Evolutionary conservation across 2,329 filamentous ascomycete genomes (phyloP).

Genomic region (Shiraia bambusicola): DNA sequence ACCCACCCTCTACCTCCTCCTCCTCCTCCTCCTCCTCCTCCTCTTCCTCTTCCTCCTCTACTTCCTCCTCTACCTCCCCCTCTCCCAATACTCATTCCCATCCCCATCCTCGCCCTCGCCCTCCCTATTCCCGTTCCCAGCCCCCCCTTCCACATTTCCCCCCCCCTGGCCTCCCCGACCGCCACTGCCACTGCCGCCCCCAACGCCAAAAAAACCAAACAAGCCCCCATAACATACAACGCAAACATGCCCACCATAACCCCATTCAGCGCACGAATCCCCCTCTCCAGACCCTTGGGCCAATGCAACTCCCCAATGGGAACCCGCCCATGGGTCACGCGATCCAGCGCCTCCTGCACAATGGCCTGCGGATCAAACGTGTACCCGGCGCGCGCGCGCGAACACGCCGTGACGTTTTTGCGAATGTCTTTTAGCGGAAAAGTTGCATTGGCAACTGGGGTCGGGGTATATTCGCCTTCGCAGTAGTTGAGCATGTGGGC

Average conservation of each 20-base stretch:
- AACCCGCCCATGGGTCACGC: slow-evolving; percentile 44
- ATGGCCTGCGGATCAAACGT: slow-evolving; percentile 57
- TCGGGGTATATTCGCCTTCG: slow-evolving; percentile 50
- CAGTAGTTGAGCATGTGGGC: slow-evolving; percentile 64
- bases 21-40: too few relatives aligned
- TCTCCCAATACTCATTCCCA: too few relatives aligned
- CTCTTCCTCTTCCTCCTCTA: too few relatives aligned
- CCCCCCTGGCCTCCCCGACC: too few relatives aligned
- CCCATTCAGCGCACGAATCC: slow-evolving; percentile 53
- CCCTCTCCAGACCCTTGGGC: slow-evolving; percentile 58
- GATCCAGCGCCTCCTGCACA: slow-evolving; percentile 53
- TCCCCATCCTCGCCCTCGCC: too few relatives aligned
- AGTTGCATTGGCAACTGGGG: slow-evolving; percentile 47
- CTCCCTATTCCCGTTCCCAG: too few relatives aligned
- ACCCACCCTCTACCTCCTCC: too few relatives aligned
- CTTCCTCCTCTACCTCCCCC: too few relatives aligned
- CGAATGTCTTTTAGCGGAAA: slow-evolving; percentile 44
- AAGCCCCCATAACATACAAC: slow-evolving; percentile 62
- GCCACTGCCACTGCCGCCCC: too few relatives aligned
- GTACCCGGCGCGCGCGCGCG: slow-evolving; percentile 57
- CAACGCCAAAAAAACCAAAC: too few relatives aligned
- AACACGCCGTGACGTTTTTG: slow-evolving; percentile 58
- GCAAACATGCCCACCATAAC: slow-evolving; percentile 58
- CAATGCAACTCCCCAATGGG: slow-evolving; percentile 57
- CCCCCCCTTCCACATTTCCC: too few relatives aligned